Percentiles rank a stretch among this genome's conserved stretches.
Conservation (phyloP, 2,329 filamentous ascomycete species). For the Dryadomyces quercus-mongolicae region DNA sequence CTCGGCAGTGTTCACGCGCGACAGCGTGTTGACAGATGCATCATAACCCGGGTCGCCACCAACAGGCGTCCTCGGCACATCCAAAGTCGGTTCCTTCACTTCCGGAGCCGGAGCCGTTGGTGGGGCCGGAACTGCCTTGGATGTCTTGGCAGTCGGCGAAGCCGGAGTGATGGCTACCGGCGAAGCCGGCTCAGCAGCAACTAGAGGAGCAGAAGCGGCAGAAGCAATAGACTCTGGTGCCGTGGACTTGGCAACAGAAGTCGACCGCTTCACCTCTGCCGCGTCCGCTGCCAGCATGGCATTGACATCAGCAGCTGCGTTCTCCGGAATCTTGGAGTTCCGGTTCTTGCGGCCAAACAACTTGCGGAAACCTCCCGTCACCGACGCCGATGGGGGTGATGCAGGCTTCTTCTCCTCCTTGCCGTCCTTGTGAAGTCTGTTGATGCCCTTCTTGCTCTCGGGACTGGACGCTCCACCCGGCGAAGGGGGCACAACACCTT, state of each 20-base stretch:
- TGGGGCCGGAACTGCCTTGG: conserved; percentile 11
- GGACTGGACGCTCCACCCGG: conserved; percentile 24
- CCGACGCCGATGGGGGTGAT: background rate
- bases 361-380: conserved; percentile 44
- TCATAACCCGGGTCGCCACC: conserved; percentile 26
- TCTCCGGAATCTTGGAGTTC: conserved; percentile 42
- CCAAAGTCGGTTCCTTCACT: conserved; percentile 4
- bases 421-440: conserved; percentile 43
- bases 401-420: conserved; percentile 17
- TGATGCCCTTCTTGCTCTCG: conserved; percentile 33
- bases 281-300: conserved; percentile 32
- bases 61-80: conserved; percentile 13
- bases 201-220: background rate
- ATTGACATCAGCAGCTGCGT: conserved; percentile 37
- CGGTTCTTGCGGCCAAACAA: conserved; percentile 54
- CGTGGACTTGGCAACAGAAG: background rate
- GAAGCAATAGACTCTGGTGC: background rate
- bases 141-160: conserved; percentile 10
- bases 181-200: background rate
- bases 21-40: conserved; percentile 34
- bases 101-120: background rate
- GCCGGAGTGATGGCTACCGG: conserved; percentile 13
- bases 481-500: conserved; percentile 27
- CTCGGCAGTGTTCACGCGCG: conserved; percentile 48
- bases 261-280: background rate